A percentile compares a stretch with the other conserved stretches of the same genome.
phyloP scores from a whole-genome alignment of 2,329 filamentous ascomycete species.

The Blastomyces parvus region DNA sequence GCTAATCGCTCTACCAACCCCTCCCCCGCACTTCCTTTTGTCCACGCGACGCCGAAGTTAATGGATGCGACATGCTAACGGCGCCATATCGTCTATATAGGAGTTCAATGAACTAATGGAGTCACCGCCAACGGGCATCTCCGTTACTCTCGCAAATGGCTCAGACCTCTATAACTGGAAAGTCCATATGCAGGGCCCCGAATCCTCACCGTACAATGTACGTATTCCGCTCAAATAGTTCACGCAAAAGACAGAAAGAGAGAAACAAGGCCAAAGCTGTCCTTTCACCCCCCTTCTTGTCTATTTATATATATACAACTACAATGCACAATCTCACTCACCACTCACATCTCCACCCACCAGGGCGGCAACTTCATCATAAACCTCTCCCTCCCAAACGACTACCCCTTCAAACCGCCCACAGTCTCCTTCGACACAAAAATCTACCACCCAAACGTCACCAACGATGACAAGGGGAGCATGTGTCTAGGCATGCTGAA shows the following conservation, averaged over 20 bases:
- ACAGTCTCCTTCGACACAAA: conserved; percentile 98
- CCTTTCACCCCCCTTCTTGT: neutral
- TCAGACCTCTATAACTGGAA: conserved; percentile 60
- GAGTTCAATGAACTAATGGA: conserved; percentile 51
- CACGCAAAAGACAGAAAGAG: neutral
- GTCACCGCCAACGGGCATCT: conserved; percentile 49
- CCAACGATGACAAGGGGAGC: conserved; percentile 72
- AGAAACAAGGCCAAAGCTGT: neutral
- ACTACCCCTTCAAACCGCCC: conserved; percentile 98
- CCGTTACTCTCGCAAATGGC: conserved; percentile 50
- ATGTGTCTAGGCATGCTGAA: conserved; percentile 82
- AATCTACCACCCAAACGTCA: conserved; percentile 95
- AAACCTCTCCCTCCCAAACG: conserved; percentile 68
- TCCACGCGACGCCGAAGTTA: neutral
- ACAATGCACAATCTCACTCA: neutral
- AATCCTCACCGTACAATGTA: conserved; percentile 56
- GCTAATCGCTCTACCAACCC: neutral
- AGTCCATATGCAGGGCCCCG: conserved; percentile 56
- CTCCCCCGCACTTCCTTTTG: neutral
- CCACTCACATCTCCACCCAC: neutral
- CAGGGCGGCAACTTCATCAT: conserved; percentile 66
- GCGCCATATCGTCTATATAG: conserved; percentile 30
- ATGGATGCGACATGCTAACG: neutral
- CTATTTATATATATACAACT: neutral
- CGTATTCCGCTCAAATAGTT: conserved; percentile 18